Evolutionary conservation across 2,329 filamentous ascomycete species (phyloP).

Genomic region (Trichophyton benhamiae): DNA sequence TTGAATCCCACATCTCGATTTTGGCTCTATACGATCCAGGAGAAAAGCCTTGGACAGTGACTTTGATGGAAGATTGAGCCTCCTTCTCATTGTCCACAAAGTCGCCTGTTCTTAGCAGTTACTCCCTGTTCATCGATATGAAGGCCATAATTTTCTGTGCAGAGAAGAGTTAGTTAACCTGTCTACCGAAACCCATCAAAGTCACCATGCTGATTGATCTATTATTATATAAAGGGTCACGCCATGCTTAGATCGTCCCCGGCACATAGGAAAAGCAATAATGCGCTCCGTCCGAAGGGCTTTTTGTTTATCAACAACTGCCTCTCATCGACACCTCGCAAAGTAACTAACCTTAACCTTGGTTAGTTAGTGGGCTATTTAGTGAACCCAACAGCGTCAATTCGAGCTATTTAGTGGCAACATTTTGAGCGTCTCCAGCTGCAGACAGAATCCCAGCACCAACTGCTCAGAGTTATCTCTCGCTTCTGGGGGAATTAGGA

Average conservation of each 20-base stretch:
- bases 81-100: not conserved
- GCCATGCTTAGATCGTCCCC: not conserved
- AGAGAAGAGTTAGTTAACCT: not conserved
- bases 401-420: not conserved
- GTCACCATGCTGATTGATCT: not conserved
- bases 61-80: not conserved
- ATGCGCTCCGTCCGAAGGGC: not conserved
- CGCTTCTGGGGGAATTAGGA: not conserved
- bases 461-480: not conserved
- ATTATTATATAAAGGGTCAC: not conserved
- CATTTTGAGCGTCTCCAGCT: not conserved
- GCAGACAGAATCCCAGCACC: not conserved
- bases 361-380: too few species aligned
- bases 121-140: not conserved
- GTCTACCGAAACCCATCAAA: not conserved
- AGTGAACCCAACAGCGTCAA: not conserved
- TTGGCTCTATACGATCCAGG: not conserved
- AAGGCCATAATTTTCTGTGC: not conserved
- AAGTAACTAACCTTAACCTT: not conserved
- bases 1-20: not conserved
- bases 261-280: not conserved
- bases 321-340: not conserved
- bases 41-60: not conserved
- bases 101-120: not conserved
- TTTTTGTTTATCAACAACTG: not conserved